Evolutionary conservation across 306 rosid genomes (phyloP).

Genomic region (Lotus japonicus): DNA sequence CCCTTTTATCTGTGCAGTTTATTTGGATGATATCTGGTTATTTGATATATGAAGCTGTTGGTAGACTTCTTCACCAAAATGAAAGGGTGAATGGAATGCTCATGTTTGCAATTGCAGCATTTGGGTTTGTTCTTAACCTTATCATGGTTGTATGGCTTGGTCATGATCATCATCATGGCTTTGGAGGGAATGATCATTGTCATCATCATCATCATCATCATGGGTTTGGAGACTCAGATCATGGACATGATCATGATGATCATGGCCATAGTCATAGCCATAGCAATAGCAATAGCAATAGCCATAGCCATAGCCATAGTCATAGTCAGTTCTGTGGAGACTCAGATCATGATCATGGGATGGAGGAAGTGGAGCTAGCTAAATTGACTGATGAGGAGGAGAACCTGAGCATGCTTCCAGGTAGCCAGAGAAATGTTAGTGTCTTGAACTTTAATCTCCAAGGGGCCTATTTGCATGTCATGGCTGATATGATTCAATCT

Average conservation of each 20-base stretch:
- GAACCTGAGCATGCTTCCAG: conserved; percentile 35
- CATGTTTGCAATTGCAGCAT: conserved; percentile 78
- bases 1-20: conserved; percentile 78
- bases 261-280: not conserved
- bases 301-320: not conserved
- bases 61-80: conserved; percentile 37
- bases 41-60: conserved; percentile 68
- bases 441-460: conserved; percentile 62
- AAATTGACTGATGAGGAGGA: conserved; percentile 46
- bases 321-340: too few relatives aligned
- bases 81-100: conserved; percentile 61
- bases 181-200: not conserved
- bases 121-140: conserved; percentile 69
- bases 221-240: not conserved
- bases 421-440: conserved; percentile 22
- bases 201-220: conserved; percentile 33
- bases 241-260: conserved; percentile 25
- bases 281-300: not conserved
- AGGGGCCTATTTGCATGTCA: conserved; percentile 92
- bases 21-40: conserved; percentile 81
- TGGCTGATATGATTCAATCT: conserved; percentile 88
- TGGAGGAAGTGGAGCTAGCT: conserved; percentile 33
- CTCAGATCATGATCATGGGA: conserved; percentile 14
- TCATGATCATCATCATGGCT: conserved; percentile 38
- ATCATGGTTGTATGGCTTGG: conserved; percentile 89